Evolutionary conservation across 176 grass and related monocot species (phyloP), one percentile per base, ranked within the genome.

Genomic region (Triticum timopheevii): DNA sequence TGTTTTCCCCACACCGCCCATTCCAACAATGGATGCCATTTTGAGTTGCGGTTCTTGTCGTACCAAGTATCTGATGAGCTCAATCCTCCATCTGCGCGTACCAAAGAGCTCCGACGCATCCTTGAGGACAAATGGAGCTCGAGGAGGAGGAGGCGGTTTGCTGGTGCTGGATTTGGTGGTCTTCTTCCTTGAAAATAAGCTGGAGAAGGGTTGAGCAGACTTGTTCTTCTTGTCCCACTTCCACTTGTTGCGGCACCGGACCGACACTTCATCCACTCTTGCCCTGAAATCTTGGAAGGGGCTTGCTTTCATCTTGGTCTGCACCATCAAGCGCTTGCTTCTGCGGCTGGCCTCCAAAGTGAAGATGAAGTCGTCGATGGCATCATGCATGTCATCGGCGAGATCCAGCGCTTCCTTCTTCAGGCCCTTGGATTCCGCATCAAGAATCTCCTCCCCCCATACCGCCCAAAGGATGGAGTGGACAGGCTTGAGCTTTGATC

Each of bases 1-100:
- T 3, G 65, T 63, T 63, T 63, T 63, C 27, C 27, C 34, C 34
- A 35, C 34, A 35, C 34, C 34, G 34, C 4, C 34, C 34, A 35
- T 35, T 35, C 34, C 34, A 15, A 31, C 13, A 31, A 66, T 66
- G 13, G 27, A 2, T 31, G 61, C 61, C 27, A 66, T 66, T 28
- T 31, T 66, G 25, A 66, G 25, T 5, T 31, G 11, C 44, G 44
- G 34, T 35, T 35, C 34, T 35, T 35, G 34, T 35, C 4, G 34
- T 36, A 33, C 2, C 0, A 33, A 13, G 64, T 4, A 6, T 35
- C 0, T 8, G 31, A 19, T 35, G 66, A 69, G 66, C 0, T 5
- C 45, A 30, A 0, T 0, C 39, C 2, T 69, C 6, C 2, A 34
- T 36, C 0, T 3, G 31, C 0, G 3, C 16, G 22, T 4, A 1